Base-by-base conservation (phyloP, 441 rosid genomes). In the Pelargonium cotyledonis region DNA sequence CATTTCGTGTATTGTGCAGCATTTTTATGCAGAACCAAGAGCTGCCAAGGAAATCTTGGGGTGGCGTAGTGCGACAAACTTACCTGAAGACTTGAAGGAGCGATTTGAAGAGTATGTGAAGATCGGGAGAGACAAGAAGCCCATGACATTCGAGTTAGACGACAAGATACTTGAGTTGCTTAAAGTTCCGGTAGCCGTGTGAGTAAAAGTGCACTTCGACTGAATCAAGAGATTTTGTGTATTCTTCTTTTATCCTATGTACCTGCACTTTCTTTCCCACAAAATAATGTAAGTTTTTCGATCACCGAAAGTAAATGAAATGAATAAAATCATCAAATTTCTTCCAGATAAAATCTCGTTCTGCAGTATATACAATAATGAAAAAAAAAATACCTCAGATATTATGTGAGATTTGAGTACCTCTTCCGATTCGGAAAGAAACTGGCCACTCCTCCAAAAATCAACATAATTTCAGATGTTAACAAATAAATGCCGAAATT, bases 1-100 rank as follows among this genome's bases (percentile, higher is more conserved):
- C 40, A 35, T 12, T 49, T 11, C 35, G 0, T 74, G 67, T 57
- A 2, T 61, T 62, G 29, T 78, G 85, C 89, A 93, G 95, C 98
- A 93, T 70, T 91, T 93, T 78, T 94, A 91, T 35, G 84, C 98
- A 12, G 93, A 91, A 77, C 98, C 98, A 63, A 82, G 96, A 79
- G 95, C 97, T 18, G 98, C 98, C 5, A 88, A 89, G 80, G 90
- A 87, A 41, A 79, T 84, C 14, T 66, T 92, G 72, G 97, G 96
- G 63, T 91, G 97, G 95, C 71, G 73, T 40, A 68, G 84, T 62
- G 68, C 78, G 66, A 89, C 97, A 2, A 84, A 88, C 82, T 89
- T 94, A 53, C 90, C 88, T n/a, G 85, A 82, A 69, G 97, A 93
- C 84, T 81, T 88, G 78, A 91, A 88, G 79, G 98, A 93, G 78